Base-by-base conservation (phyloP, 2,329 filamentous ascomycete species). In the Malbranchea zuffiana region DNA sequence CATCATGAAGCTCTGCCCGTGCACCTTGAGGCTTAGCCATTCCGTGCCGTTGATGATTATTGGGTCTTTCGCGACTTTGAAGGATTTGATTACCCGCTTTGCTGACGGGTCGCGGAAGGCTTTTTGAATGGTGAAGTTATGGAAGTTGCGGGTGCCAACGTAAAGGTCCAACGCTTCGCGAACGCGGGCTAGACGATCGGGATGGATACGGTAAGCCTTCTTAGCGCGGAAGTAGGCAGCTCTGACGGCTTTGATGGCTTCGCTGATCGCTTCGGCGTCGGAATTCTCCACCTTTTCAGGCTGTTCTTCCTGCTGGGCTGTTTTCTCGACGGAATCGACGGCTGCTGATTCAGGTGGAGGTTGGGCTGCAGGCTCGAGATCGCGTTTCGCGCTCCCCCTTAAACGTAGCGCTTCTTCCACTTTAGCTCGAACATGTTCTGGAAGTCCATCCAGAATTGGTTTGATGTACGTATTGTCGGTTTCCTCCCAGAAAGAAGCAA, bases 1-100 rank as follows among this genome's bases (percentile, higher is more conserved):
- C 90, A 98, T 98, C 90, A 98, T 98, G 71, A 98, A 98, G 54
- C 81, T 88, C 62, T 98, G 90, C 0, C 90, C 90, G 60, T 98
- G 90, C 16, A 98, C 87, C 57, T 93, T 94, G 47, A 96, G 69
- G 28, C 82, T 90, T 3, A 98, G 69, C 90, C 90, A 98, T 66
- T 98, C 82, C 1, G 86, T 95, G 54, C 88, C 78, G 57, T 84
- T 76, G 60, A 93, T 92, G 53, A 86, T 75, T 52, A 94, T 80
- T 1, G 86, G 85, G 35, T 73, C 67, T 3, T 67, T 65, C 57
- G 85, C 81, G 40, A 85, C 80, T 24, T 80, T 68, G 66, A 98
- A 98, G 2, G 83, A 90, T 57, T 87, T 90, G 67, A 98, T 98
- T 54, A 82, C 78, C 4, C 90, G 78, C 61, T 88, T 90, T 8